phyloP scores from a whole-genome alignment of 805 yeast species.

The Grigorovia jiainica region DNA sequence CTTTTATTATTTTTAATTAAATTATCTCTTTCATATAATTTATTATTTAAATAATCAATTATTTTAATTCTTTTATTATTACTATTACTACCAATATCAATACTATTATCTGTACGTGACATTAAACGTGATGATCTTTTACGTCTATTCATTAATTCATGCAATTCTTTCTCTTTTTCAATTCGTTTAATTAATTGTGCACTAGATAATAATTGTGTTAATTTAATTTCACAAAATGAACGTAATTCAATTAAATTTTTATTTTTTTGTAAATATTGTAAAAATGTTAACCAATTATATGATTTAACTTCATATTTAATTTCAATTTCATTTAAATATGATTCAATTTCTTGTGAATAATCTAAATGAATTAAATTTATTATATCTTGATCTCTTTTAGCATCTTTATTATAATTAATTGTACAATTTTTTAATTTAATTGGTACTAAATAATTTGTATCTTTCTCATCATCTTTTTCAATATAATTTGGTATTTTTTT shows the following conservation, averaged over 20 bases:
- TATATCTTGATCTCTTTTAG: neutral
- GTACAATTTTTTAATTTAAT: slow-evolving; percentile 24
- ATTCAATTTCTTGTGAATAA: slow-evolving; percentile 23
- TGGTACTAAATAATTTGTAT: slow-evolving; percentile 11
- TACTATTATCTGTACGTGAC: slow-evolving; percentile 58
- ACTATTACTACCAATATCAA: too few species aligned
- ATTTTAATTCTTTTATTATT: slow-evolving; percentile 36
- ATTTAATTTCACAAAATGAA: slow-evolving; percentile 1
- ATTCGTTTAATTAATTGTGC: slow-evolving; percentile 31
- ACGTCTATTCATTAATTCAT: slow-evolving; percentile 53
- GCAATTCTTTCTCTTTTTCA: slow-evolving; percentile 55
- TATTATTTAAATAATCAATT: slow-evolving; percentile 30
- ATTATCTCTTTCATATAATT: slow-evolving; percentile 29
- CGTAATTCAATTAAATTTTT: slow-evolving; percentile 5
- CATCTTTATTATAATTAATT: slow-evolving; percentile 11
- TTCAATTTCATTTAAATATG: slow-evolving; percentile 18
- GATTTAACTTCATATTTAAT: slow-evolving; percentile 18
- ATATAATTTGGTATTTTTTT: slow-evolving; percentile 4
- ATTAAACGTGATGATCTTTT: slow-evolving; percentile 68
- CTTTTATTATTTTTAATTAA: slow-evolving; percentile 21
- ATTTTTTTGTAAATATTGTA: slow-evolving; percentile 9
- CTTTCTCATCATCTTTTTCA: neutral
- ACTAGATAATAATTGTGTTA: slow-evolving; percentile 17
- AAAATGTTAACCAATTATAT: slow-evolving; percentile 20
- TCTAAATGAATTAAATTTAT: slow-evolving; percentile 23